Conservation (phyloP, 1,284 basidiomycete genomes). For the Hypsizygus ulmarius region DNA sequence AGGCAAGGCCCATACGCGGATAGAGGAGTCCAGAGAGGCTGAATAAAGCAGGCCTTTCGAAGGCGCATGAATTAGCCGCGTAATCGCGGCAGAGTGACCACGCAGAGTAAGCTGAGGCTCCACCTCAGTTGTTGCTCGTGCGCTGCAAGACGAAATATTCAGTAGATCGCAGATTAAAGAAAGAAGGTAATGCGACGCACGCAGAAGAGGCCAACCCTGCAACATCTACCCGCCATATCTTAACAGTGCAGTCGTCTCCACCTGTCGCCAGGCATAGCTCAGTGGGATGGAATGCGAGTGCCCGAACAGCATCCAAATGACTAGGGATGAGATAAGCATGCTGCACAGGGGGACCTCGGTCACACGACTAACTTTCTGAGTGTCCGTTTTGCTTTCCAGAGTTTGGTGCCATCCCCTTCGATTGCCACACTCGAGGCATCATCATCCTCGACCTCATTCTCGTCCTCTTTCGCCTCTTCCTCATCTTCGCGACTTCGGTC, state of each 20-base stretch:
- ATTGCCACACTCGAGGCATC: constrained; percentile 56
- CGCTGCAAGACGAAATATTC: constrained; percentile 32
- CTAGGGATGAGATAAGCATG: constrained; percentile 41
- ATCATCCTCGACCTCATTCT: constrained; percentile 64
- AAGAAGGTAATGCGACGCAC: constrained; percentile 43
- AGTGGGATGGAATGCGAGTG: constrained; percentile 83
- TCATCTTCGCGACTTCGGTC: constrained; percentile 42
- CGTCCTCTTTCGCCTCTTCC: constrained; percentile 56
- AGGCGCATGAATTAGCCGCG: constrained; percentile 82
- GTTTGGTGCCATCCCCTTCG: constrained; percentile 66
- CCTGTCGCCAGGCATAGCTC: constrained; percentile 86
- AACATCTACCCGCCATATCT: constrained; percentile 90
- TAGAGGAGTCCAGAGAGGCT: constrained; percentile 89
- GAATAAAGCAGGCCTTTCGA: constrained; percentile 81
- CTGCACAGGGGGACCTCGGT: constrained; percentile 15
- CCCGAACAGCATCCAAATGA: constrained; percentile 91
- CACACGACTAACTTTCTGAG: constrained; percentile 74
- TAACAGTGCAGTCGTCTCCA: constrained; percentile 94
- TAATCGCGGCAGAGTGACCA: constrained; percentile 92
- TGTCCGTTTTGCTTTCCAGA: constrained; percentile 83
- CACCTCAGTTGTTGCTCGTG: constrained; percentile 71
- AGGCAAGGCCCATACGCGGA: constrained; percentile 88
- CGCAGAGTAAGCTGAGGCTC: constrained; percentile 91
- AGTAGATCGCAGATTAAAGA: background rate
- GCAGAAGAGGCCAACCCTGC: constrained; percentile 65